Conservation (phyloP, 176 grass and related monocot genomes). For the Pontederia crassipes region DNA sequence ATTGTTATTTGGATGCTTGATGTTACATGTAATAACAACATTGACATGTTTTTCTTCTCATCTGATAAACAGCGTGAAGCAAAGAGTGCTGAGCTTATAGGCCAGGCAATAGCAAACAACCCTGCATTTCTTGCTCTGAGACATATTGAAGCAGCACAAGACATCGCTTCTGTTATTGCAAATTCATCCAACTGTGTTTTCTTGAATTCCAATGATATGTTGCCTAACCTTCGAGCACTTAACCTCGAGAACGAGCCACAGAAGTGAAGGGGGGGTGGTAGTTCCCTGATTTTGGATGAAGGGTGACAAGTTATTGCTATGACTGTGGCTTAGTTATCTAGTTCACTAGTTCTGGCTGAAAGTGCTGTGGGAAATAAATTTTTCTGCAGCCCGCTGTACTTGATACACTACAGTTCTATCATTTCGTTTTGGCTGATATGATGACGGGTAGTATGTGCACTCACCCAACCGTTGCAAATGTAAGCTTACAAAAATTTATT, state of each 20-base stretch:
- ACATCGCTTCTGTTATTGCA: slow-evolving; percentile 73
- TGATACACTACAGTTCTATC: too few relatives aligned
- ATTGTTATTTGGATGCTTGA: too few relatives aligned
- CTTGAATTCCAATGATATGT: slow-evolving; percentile 61
- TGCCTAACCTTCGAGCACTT: slow-evolving; percentile 65
- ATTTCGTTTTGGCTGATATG: too few relatives aligned
- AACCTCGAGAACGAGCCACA: slow-evolving; percentile 8
- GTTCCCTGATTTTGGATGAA: background rate
- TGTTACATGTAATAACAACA: background rate
- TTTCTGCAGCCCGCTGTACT: too few relatives aligned
- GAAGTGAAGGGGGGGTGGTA: slow-evolving; percentile 1
- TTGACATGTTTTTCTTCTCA: background rate
- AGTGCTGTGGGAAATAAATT: too few relatives aligned
- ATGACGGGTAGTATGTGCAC: too few relatives aligned
- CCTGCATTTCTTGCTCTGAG: slow-evolving; percentile 71
- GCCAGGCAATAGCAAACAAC: slow-evolving; percentile 68
- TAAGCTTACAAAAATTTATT: too few relatives aligned
- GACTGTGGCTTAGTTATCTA: too few relatives aligned
- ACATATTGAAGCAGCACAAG: slow-evolving; percentile 75
- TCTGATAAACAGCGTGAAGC: slow-evolving; percentile 63
- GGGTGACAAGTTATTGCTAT: background rate
- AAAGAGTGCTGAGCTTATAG: slow-evolving; percentile 89
- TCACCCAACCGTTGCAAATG: too few relatives aligned
- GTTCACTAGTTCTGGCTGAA: too few relatives aligned
- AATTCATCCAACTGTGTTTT: slow-evolving; percentile 67